phyloP scores from a whole-genome alignment of 2,329 filamentous ascomycete genomes.

The Fusarium sp. region DNA sequence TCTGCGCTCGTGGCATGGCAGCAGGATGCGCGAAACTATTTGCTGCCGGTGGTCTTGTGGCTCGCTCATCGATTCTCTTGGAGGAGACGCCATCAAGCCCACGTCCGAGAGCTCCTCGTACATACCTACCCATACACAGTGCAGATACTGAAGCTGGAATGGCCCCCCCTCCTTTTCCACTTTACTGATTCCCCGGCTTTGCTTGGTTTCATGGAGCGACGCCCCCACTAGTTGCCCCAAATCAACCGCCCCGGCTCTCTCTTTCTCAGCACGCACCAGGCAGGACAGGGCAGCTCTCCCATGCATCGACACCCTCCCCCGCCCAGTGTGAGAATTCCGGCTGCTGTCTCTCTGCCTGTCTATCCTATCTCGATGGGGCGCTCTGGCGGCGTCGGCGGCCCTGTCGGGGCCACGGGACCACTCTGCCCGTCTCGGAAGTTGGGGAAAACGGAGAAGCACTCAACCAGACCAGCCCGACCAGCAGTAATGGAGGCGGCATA shows the following conservation, averaged over 20 bases:
- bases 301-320: constrained; percentile 33
- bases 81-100: constrained; percentile 13
- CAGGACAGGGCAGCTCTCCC: constrained; percentile 2
- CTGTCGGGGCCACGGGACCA: constrained; percentile 37
- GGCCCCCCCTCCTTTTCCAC: constrained; percentile 17
- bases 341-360: constrained; percentile 8
- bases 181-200: constrained; percentile 26
- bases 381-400: constrained; percentile 27
- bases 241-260: background rate
- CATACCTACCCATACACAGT: constrained; percentile 7
- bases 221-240: constrained; percentile 23
- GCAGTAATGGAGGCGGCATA: constrained; percentile 29
- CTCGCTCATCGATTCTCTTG: constrained; percentile 17
- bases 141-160: constrained; percentile 9
- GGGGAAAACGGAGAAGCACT: constrained; percentile 33
- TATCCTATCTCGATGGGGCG: constrained; percentile 31
- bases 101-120: background rate
- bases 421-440: constrained; percentile 39
- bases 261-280: constrained; percentile 7
- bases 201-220: constrained; percentile 33
- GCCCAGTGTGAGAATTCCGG: constrained; percentile 38
- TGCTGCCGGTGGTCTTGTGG: constrained; percentile 20
- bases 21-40: constrained; percentile 30
- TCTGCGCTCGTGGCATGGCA: constrained; percentile 14
- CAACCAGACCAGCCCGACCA: constrained; percentile 6